Percentiles rank a stretch among this genome's conserved stretches.
phyloP scores from a whole-genome alignment of 164 flowering plant species.

The Dillenia suffruticosa region DNA sequence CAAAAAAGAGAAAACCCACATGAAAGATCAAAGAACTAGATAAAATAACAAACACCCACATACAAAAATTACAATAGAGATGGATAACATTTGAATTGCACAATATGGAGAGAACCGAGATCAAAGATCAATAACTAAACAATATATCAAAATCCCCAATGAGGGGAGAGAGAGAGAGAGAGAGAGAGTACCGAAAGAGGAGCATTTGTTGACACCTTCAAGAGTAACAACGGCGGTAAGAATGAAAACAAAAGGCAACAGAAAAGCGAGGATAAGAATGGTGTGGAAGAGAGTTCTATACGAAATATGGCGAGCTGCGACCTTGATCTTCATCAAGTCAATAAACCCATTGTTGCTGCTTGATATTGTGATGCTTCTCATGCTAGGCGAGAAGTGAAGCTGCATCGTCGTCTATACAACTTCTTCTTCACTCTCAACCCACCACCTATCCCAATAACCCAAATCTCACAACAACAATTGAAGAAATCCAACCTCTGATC shows the following conservation, averaged over 20 bases:
- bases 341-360: slow-evolving; percentile 61
- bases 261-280: slow-evolving; percentile 77
- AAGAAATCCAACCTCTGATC: no score
- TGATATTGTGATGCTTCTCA: slow-evolving; percentile 98
- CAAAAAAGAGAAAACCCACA: no score
- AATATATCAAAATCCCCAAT: no score
- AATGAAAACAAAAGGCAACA: slow-evolving; percentile 95
- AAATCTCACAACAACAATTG: no score
- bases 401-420: slow-evolving; percentile 75
- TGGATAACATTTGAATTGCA: no score
- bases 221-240: slow-evolving; percentile 96
- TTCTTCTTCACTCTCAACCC: slow-evolving; percentile 5
- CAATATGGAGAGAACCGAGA: no score
- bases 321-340: slow-evolving; percentile 99
- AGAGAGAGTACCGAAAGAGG: slow-evolving; percentile 65
- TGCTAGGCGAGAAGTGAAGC: slow-evolving; percentile 98
- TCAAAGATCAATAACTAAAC: no score
- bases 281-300: slow-evolving; percentile 88
- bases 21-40: no score
- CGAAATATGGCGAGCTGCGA: slow-evolving; percentile 92
- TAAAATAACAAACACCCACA: no score
- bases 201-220: slow-evolving; percentile 99
- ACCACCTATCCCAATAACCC: no score
- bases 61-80: no score
- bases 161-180: not conserved